These are phyloP conservation scores for Myxozyma neotropica DNA, from an alignment of 805 yeast genomes.

Conservation along the genomic window DNA sequence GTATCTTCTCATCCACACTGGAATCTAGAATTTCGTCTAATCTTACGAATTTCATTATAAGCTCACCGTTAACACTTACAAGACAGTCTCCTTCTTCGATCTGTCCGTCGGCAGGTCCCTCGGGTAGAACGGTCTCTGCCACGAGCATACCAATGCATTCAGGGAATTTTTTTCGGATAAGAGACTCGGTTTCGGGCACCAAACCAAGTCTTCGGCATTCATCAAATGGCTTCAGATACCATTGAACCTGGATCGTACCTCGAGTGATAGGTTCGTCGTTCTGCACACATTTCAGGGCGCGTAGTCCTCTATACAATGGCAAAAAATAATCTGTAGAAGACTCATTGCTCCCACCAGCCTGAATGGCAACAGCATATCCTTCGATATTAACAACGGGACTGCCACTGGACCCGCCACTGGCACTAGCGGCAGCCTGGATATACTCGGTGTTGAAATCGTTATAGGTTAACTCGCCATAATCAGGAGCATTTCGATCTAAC, in stretches of 20 bases:
- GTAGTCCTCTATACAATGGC: slow-evolving; percentile 78
- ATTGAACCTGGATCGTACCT: slow-evolving; percentile 90
- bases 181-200: slow-evolving; percentile 68
- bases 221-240: slow-evolving; percentile 79
- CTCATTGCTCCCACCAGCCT: slow-evolving; percentile 87
- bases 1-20: slow-evolving; percentile 60
- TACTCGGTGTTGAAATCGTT: slow-evolving; percentile 55
- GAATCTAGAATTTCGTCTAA: slow-evolving; percentile 84
- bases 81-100: slow-evolving; percentile 86
- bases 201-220: slow-evolving; percentile 88
- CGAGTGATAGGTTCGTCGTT: slow-evolving; percentile 62
- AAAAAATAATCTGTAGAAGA: slow-evolving; percentile 92
- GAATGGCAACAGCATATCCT: slow-evolving; percentile 81
- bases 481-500: slow-evolving; percentile 91
- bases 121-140: slow-evolving; percentile 77
- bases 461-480: slow-evolving; percentile 83
- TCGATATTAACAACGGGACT: slow-evolving; percentile 92
- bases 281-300: slow-evolving; percentile 80
- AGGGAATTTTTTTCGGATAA: slow-evolving; percentile 70
- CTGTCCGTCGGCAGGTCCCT: slow-evolving; percentile 76
- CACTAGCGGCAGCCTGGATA: slow-evolving; percentile 69
- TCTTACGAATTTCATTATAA: slow-evolving; percentile 68
- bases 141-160: slow-evolving; percentile 77
- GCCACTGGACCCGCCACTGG: slow-evolving; percentile 94
- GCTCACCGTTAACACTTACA: slow-evolving; percentile 66